Evolutionary conservation across 2,329 filamentous ascomycete species (phyloP).

Genomic region (Macrophomina pseudophaseolina): DNA sequence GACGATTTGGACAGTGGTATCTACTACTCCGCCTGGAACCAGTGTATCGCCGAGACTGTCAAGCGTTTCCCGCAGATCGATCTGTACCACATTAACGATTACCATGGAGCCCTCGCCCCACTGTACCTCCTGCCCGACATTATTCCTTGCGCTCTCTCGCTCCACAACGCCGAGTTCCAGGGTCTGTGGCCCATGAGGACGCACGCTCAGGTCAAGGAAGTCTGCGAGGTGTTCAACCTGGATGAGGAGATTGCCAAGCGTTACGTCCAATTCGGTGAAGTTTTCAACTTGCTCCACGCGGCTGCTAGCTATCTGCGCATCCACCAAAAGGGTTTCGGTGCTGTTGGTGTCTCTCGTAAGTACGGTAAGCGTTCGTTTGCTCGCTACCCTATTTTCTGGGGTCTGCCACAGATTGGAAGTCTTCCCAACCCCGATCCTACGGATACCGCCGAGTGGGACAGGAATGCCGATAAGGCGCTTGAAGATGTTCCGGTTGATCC

Average conservation of each 20-base stretch:
- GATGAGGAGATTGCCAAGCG: slow-evolving; percentile 60
- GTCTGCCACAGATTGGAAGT: slow-evolving; percentile 63
- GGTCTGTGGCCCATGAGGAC: slow-evolving; percentile 66
- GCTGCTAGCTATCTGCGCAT: slow-evolving; percentile 69
- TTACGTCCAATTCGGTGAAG: slow-evolving; percentile 71
- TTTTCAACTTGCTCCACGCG: slow-evolving; percentile 72
- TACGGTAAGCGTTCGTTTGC: slow-evolving; percentile 70
- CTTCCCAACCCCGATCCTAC: slow-evolving; percentile 70
- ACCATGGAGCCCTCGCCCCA: slow-evolving; percentile 67
- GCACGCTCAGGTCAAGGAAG: slow-evolving; percentile 60
- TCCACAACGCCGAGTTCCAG: slow-evolving; percentile 74
- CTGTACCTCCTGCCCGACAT: slow-evolving; percentile 68
- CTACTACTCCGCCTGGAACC: slow-evolving; percentile 69
- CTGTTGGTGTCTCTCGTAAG: slow-evolving; percentile 71
- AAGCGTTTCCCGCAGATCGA: slow-evolving; percentile 63
- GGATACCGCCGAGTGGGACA: slow-evolving; percentile 65
- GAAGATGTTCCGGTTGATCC: slow-evolving; percentile 55
- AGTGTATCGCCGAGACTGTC: slow-evolving; percentile 69
- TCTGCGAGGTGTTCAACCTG: slow-evolving; percentile 66
- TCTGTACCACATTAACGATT: slow-evolving; percentile 70
- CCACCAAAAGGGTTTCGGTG: slow-evolving; percentile 70
- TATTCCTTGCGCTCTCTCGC: slow-evolving; percentile 66
- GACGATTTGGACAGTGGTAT: slow-evolving; percentile 71
- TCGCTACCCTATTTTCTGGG: slow-evolving; percentile 73
- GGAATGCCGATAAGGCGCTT: slow-evolving; percentile 49